Evolutionary conservation across 2,329 filamentous ascomycete genomes (phyloP).

Genomic region (Colletotrichum lentis): DNA sequence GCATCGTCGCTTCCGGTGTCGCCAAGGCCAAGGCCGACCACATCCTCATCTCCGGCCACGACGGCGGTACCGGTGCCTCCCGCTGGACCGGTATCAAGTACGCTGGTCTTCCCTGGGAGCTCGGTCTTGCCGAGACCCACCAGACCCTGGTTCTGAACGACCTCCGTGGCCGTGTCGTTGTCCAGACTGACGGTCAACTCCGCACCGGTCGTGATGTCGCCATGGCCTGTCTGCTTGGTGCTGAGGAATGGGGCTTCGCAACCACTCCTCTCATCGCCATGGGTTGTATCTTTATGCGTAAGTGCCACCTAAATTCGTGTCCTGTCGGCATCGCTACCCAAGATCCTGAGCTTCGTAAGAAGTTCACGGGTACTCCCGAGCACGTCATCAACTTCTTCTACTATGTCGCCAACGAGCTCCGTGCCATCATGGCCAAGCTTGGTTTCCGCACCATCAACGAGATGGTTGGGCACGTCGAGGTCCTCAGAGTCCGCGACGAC

Average conservation of each 20-base stretch:
- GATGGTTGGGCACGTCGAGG: conserved; percentile 93
- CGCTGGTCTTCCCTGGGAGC: conserved; percentile 93
- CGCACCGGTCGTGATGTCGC: conserved; percentile 92
- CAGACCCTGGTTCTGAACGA: conserved; percentile 96
- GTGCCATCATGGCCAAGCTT: conserved; percentile 95
- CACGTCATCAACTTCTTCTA: conserved; percentile 99
- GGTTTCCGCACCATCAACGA: conserved; percentile 96
- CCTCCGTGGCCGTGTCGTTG: conserved; percentile 91
- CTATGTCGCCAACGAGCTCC: conserved; percentile 93
- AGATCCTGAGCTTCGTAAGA: conserved; percentile 91
- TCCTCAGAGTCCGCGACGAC: conserved; percentile 86
- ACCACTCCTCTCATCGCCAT: conserved; percentile 95
- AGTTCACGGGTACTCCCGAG: conserved; percentile 91
- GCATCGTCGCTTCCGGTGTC: conserved; percentile 96
- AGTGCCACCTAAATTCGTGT: conserved; percentile 78
- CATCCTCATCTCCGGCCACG: conserved; percentile 95
- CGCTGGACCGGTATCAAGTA: conserved; percentile 99
- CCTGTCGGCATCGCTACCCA: conserved; percentile 96
- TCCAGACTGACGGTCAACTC: conserved; percentile 95
- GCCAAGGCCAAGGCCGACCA: conserved; percentile 98
- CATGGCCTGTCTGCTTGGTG: conserved; percentile 91
- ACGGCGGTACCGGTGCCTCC: conserved; percentile 95
- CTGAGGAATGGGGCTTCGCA: conserved; percentile 98
- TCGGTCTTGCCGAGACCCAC: conserved; percentile 96
- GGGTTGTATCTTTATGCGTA: conserved; percentile 95